Evolutionary conservation across 306 rosid genomes (phyloP), one percentile per base, ranked within the genome.

Genomic region (Bauhinia variegata): DNA sequence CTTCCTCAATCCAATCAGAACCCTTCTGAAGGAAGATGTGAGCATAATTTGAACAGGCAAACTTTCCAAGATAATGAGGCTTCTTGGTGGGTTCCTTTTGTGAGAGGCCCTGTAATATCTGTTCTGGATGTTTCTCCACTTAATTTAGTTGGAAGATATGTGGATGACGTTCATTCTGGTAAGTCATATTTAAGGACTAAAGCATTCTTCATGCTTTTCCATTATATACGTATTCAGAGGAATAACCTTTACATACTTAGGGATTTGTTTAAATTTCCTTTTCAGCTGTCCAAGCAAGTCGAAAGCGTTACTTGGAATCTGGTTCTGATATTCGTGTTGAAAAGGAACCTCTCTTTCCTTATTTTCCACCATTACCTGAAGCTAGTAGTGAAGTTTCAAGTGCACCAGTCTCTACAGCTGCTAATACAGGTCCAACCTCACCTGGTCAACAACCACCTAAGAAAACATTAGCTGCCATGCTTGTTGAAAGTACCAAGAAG

Each of bases 401-500:
- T 75, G 78, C 76, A 73, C 65, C 67, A 36, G 56, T 62, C 60
- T 23, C 81, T 38, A 49, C 80, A 61, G 65, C 72, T 76, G 77
- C 62, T 78, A 79, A 72, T 57, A 59, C 60, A 11, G 69, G 33
- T 62, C 30, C 84, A 75, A 64, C 72, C 55, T 78, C 87, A 56
- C 76, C 83, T 50, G 66, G 75, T 79, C 83, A 81, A 76, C 82
- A 69, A 67, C 80, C 68, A 46, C 92, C 90, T 53, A 95, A 83
- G 85, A 95, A 95, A 78, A 82, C 99, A 67, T 68, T 95, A 78
- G 97, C 97, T 75, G 89, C 95, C 60, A 65, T 79, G 55, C 87
- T 95, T 65, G 95, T 90, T 75, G 99, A 95, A 80, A 86, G 84
- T 76, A 90, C 96, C 62, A 90, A 83, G 87, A 92, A 85, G 82